Evolutionary conservation across 495 filamentous ascomycete species (phyloP), one percentile per base, ranked within the genome.

Genomic region (Astrothelium subdiscretum): DNA sequence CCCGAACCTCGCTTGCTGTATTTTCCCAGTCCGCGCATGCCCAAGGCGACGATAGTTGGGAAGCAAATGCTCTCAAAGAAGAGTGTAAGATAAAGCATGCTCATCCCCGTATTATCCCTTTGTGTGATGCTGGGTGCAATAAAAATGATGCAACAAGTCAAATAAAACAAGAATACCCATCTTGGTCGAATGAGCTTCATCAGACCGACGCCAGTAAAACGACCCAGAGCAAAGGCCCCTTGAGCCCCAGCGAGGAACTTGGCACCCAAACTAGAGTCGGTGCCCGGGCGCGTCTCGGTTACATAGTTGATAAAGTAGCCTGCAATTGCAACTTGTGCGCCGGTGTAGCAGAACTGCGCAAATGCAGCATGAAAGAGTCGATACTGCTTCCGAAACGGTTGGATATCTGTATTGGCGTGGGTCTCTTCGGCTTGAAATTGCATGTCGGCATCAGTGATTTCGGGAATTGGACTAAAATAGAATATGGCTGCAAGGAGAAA

Each of bases 291-390:
- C 22, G 75, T 75, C 38, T 80, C 75, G 26, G 72, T 72, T 54
- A 76, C 74, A 65, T 80, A 80, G 73, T 85, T 85, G 65, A 82
- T 78, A 73, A 89, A 87, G 73, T 82, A 88, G 31, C 87, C 84
- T 35, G 80, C 85, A 65, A 88, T 85, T 75, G 62, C 67, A 72
- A 80, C 76, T 67, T 92, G 88, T 0, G 85, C 80, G 29, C 83
- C 85, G 22, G 86, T 81, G 69, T 90, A 91, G n/a, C 79, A 82
- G 77, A 87, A 90, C 68, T 92, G 87, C 15, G 86, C 80, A 38
- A 86, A 60, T 11, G 87, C 80, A 0, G 84, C 88, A 66, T 87
- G 75, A 61, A 81, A 77, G 24, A 92, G 65, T 52, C 66, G 68
- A 59, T 67, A 67, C 58, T 70, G 66, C 61, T 83, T 83, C 48